These are phyloP conservation scores for Lachnellula arida DNA, from an alignment of 2,329 filamentous ascomycete species.

Conservation along the genomic window DNA sequence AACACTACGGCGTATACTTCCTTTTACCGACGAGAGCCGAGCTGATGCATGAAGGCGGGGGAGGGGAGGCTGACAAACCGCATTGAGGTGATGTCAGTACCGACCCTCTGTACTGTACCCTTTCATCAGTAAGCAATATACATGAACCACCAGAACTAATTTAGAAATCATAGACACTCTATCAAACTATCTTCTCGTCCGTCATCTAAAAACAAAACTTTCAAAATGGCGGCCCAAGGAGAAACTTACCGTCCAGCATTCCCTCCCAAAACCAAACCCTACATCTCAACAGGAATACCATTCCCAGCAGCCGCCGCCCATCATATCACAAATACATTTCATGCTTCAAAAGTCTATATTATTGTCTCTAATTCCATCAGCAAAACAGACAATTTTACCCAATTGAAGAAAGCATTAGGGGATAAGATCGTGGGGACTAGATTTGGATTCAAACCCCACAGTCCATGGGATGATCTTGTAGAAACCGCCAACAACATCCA, in stretches of 20 bases:
- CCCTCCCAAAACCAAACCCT: conserved; percentile 5
- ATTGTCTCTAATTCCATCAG: conserved; percentile 32
- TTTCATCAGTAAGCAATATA: too few relatives aligned
- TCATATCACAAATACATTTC: conserved; percentile 26
- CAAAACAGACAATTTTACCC: conserved; percentile 28
- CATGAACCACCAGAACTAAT: too few relatives aligned
- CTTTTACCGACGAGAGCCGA: too few relatives aligned
- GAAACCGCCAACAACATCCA: conserved; percentile 28
- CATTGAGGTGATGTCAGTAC: background rate
- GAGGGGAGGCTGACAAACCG: background rate
- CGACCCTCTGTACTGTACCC: background rate
- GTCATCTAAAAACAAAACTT: background rate
- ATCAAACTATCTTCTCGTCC: background rate
- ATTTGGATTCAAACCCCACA: conserved; percentile 31
- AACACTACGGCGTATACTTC: too few relatives aligned
- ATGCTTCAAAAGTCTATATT: conserved; percentile 26
- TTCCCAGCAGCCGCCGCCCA: conserved; percentile 28
- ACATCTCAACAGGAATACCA: conserved; percentile 22
- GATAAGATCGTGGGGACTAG: conserved; percentile 28
- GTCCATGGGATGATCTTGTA: conserved; percentile 31
- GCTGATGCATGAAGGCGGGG: too few relatives aligned
- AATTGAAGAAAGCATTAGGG: conserved; percentile 23
- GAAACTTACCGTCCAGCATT: conserved; percentile 11
- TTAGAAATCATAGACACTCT: background rate
- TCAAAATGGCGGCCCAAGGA: conserved; percentile 7